Base-by-base conservation (phyloP, 2,329 filamentous ascomycete species). In the Fusarium heterosporum region DNA sequence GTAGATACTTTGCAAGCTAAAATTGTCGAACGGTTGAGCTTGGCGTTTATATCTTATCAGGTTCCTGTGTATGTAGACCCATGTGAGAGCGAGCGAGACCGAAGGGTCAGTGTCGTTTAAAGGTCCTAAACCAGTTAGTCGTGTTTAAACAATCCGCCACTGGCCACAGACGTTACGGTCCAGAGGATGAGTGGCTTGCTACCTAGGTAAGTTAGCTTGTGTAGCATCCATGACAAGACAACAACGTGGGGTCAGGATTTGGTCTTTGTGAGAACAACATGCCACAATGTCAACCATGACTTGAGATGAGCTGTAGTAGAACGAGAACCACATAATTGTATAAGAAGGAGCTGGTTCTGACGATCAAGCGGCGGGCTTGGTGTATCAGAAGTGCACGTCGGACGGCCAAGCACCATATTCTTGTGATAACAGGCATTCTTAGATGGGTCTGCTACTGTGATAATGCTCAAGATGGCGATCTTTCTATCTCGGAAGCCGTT, bases 381-480 rank as follows among this genome's bases (percentile, higher is more conserved):
- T 34, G 50, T 43, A 46, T 61, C 34, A 59, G 34, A 55, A 48
- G 30, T 39, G 46, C 30, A 34, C 41, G 52, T 50, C 38, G 19
- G 43, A 40, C 40, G 38, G 43, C 43, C 60, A 57, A 62, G 36
- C 34, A 26, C 41, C 46, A 41, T 49, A 34, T 40, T 49, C 41
- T 39, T 19, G 29, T 57, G 41, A 61, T 32, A 39, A 50, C 26
- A 39, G 41, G 36, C 39, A 16, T 38, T 39, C 46, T 61, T 42
- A 40, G 47, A 30, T 48, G 46, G 62, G 48, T n/a, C 48, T 25
- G 28, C 39, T 52, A 28, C 22, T 57, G 47, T 29, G 47, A 62
- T 41, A 66, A 51, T 51, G 50, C 47, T 55, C 22, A 41, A 63
- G 34, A 51, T 38, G 60, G 10, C 36, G 65, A 68, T 68, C 65